phyloP scores from a whole-genome alignment of 192 early-diverging fungal species.

The Entomortierella lignicola region DNA sequence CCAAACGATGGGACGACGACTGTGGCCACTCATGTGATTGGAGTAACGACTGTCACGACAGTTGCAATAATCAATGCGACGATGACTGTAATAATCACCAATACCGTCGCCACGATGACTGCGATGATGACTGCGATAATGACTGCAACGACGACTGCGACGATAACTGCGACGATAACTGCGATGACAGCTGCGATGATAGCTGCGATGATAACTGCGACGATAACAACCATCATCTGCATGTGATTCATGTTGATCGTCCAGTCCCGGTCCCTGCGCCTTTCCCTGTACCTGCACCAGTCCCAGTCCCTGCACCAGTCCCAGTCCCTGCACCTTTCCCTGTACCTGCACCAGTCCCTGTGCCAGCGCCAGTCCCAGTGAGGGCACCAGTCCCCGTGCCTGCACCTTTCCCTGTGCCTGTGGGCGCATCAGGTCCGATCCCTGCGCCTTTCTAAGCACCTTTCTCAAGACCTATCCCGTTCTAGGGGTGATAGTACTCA shows the following conservation, averaged over 20 bases:
- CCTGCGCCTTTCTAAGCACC: conserved; percentile 1
- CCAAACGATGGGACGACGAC: not conserved
- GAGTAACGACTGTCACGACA: not conserved
- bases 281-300: conserved; percentile 11
- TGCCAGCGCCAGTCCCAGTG: conserved; percentile 1
- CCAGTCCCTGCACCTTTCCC: conserved; percentile 1
- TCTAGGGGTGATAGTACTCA: too few species aligned
- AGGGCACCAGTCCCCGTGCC: not conserved
- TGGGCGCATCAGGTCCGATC: not conserved
- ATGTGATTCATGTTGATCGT: conserved; percentile 11
- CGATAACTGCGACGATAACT: conserved; percentile 1
- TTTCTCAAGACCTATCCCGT: too few species aligned
- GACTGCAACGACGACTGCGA: not conserved
- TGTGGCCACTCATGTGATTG: conserved; percentile 1
- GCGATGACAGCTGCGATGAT: not conserved
- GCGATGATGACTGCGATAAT: conserved; percentile 15
- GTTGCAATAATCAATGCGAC: not conserved
- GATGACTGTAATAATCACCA: conserved; percentile 6
- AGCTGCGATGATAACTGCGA: not conserved
- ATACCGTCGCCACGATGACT: conserved; percentile 3
- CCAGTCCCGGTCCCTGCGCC: conserved; percentile 27
- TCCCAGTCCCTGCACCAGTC: conserved; percentile 3
- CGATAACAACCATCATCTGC: not conserved
- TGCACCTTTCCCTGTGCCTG: not conserved
- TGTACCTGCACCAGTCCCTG: not conserved